A percentile compares a stretch with the other conserved stretches of the same genome.
Conservation (phyloP, 2,329 filamentous ascomycete species). For the Lecanicillium sp. region DNA sequence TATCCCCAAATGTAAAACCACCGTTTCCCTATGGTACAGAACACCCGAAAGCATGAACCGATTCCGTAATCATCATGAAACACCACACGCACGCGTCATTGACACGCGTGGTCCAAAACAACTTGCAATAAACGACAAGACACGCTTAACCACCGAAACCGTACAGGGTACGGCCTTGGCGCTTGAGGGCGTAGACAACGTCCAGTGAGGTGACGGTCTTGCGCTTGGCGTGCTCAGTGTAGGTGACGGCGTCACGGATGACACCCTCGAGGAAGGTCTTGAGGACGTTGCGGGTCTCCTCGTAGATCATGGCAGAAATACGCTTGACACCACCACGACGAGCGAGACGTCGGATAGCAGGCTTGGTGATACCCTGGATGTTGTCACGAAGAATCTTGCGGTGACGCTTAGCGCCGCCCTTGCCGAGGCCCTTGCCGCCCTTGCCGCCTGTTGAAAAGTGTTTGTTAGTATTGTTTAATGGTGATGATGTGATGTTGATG, state of each 20-base stretch:
- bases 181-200: slow-evolving; percentile 52
- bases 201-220: slow-evolving; percentile 60
- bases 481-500: neutral
- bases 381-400: slow-evolving; percentile 99
- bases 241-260: slow-evolving; percentile 62
- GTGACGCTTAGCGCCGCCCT: slow-evolving; percentile 98
- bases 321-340: slow-evolving; percentile 99
- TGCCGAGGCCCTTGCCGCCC: slow-evolving; percentile 95
- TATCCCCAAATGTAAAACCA: slow-evolving; percentile 27
- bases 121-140: slow-evolving; percentile 19
- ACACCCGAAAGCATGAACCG: slow-evolving; percentile 34
- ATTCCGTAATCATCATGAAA: slow-evolving; percentile 35
- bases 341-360: slow-evolving; percentile 94
- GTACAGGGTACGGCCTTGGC: slow-evolving; percentile 62
- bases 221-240: slow-evolving; percentile 65
- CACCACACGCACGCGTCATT: slow-evolving; percentile 19
- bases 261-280: slow-evolving; percentile 63
- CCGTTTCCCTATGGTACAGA: slow-evolving; percentile 36
- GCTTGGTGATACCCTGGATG: slow-evolving; percentile 99
- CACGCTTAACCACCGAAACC: slow-evolving; percentile 64
- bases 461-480: slow-evolving; percentile 5
- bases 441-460: slow-evolving; percentile 74
- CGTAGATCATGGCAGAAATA: slow-evolving; percentile 88
- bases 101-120: slow-evolving; percentile 16
- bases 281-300: slow-evolving; percentile 61